Evolutionary conservation across 257 asterid genomes (phyloP).

Genomic region (Paraleonurus japonicus): DNA sequence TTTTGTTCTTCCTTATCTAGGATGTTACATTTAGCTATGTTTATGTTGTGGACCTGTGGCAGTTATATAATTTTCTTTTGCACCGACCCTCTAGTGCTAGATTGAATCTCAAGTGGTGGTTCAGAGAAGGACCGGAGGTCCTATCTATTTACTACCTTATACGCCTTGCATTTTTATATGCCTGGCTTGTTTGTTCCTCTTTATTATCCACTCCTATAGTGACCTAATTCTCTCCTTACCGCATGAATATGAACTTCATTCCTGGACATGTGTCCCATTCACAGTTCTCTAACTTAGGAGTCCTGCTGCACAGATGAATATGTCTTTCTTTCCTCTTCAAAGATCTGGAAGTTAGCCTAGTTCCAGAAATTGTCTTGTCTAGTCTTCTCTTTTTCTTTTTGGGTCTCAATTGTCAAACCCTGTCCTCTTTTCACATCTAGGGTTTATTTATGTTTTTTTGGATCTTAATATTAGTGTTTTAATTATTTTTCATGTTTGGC

Average conservation of each 20-base stretch:
- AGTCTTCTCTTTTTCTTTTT: background rate
- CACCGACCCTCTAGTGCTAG: background rate
- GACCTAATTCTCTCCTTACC: background rate
- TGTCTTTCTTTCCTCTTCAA: background rate
- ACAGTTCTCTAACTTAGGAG: background rate
- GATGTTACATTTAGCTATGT: background rate
- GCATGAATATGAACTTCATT: background rate
- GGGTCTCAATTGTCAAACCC: background rate
- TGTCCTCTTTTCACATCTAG: background rate
- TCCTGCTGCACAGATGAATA: background rate
- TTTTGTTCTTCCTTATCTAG: background rate
- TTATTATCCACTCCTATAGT: background rate
- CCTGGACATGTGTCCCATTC: background rate
- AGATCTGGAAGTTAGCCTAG: background rate
- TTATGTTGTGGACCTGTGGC: background rate
- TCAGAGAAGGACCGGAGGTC: background rate
- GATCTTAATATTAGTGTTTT: background rate
- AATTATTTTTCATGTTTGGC: background rate
- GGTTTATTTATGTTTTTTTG: background rate
- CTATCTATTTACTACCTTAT: background rate
- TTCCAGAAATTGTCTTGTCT: background rate
- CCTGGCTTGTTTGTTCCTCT: background rate
- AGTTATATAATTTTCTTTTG: background rate
- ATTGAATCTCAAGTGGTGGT: constrained; percentile 1
- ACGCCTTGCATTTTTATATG: background rate